Conservation (phyloP, 805 yeast species). For the Suhomyces sp. region DNA sequence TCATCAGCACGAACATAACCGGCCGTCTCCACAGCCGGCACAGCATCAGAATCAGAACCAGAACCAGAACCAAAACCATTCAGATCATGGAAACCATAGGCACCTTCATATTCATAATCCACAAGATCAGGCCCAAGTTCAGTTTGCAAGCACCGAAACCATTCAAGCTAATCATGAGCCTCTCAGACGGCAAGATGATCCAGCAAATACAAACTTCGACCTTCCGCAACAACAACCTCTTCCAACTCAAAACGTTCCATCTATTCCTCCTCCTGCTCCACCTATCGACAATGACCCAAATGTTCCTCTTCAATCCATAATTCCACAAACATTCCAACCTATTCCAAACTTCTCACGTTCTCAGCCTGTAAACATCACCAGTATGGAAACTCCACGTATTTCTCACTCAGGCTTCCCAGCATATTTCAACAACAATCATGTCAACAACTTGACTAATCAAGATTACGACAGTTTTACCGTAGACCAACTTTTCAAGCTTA, state of each 20-base stretch:
- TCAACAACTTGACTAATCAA: constrained; percentile 32
- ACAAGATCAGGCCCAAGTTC: background rate
- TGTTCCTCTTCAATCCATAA: background rate
- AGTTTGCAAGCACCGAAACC: background rate
- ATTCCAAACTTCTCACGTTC: background rate
- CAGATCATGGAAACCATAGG: background rate
- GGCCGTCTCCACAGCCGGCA: background rate
- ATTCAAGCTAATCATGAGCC: background rate
- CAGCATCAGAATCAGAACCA: background rate
- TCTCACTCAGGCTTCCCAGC: constrained; percentile 10
- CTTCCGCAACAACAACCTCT: constrained; percentile 2
- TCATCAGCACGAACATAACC: background rate
- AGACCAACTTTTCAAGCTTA: constrained; percentile 37
- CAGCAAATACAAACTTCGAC: constrained; percentile 1
- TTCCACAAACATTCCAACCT: background rate
- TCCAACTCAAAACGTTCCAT: background rate
- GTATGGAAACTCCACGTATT: constrained; percentile 5
- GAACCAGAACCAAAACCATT: background rate
- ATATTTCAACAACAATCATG: constrained; percentile 20
- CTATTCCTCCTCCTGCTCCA: background rate
- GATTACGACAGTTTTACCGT: constrained; percentile 38
- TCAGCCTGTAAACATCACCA: constrained; percentile 2
- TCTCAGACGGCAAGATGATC: background rate
- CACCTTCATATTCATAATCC: constrained; percentile 4
- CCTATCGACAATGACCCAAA: background rate